Evolutionary conservation across 139 green algal species (phyloP), one percentile per base, ranked within the genome.

Genomic region (Chlorella sp.): DNA sequence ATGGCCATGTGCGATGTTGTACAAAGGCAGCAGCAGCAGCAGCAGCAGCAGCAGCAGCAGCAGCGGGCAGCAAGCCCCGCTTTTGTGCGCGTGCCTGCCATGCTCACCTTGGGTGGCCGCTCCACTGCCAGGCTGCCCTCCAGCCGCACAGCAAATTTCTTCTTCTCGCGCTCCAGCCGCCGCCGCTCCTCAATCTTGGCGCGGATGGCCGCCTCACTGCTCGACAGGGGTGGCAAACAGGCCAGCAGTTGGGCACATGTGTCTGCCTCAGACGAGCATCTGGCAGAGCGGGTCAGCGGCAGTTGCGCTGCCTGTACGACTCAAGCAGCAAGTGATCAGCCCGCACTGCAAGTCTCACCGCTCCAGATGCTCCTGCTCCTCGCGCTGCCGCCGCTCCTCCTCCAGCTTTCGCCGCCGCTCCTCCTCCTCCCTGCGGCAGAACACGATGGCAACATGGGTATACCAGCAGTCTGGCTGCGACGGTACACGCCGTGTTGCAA

Each of bases 101-200:
- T 30, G 26, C 22, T 41, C 76, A 84, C 86, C 81, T 73, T 84
- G 30, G 70, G 77, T 4, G 88, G 88, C 16, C 79, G 64, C 46
- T 72, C n/a, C 30, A 91, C 74, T 14, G 54, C 46, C 44, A 89
- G 73, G 60, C 34, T 72, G 40, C 87, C 87, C 74, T 91, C 82
- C 62, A 92, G 30, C 36, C 83, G 62, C 46, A 89, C 44, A 5
- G 73, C 83, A 87, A 91, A 92, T 40, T 51, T 67, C 43, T 87
- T 76, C 83, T 85, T 88, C 56, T 86, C 68, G 46, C 51, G 75
- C 34, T 87, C 56, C 58, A 90, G 72, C 34, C 62, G 48, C 36
- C 64, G 76, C 40, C 83, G 69, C 80, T 85, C 87, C 83, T 88
- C 85, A 1, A 76, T 62, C 40, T 60, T 68, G 22, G 16, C 8